Percentiles rank a stretch among this genome's conserved stretches.
phyloP scores from a whole-genome alignment of 2,329 filamentous ascomycete genomes.

The Aspergillus sclerotialis region DNA sequence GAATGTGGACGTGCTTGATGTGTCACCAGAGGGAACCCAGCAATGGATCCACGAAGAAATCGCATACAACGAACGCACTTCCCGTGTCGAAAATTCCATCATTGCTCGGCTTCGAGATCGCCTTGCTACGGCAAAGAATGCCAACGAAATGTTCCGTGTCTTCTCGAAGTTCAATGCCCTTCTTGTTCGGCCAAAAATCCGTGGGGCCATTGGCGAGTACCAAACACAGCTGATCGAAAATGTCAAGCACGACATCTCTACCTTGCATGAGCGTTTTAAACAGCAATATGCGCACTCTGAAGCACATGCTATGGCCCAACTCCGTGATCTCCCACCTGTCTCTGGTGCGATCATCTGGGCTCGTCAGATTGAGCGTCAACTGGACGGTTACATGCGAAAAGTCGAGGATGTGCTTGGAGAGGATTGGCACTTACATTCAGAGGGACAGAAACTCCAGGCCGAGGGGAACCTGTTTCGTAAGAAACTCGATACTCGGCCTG shows the following conservation, averaged over 20 bases:
- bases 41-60: slow-evolving; percentile 92
- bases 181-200: slow-evolving; percentile 97
- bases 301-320: slow-evolving; percentile 94
- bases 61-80: slow-evolving; percentile 94
- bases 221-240: slow-evolving; percentile 97
- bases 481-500: slow-evolving; percentile 87
- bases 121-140: slow-evolving; percentile 89
- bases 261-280: slow-evolving; percentile 94
- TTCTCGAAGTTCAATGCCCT: slow-evolving; percentile 99
- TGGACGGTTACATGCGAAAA: slow-evolving; percentile 96
- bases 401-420: slow-evolving; percentile 96
- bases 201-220: slow-evolving; percentile 94
- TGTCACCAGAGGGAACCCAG: slow-evolving; percentile 80
- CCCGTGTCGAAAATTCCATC: slow-evolving; percentile 96
- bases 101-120: slow-evolving; percentile 90
- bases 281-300: slow-evolving; percentile 98
- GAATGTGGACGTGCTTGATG: slow-evolving; percentile 91
- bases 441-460: slow-evolving; percentile 86
- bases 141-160: slow-evolving; percentile 99
- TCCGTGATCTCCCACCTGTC: slow-evolving; percentile 90
- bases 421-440: slow-evolving; percentile 89
- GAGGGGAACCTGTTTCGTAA: slow-evolving; percentile 92
- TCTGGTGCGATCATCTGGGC: slow-evolving; percentile 98
- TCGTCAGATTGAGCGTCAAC: slow-evolving; percentile 89
- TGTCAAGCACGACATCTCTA: slow-evolving; percentile 91